Evolutionary conservation across 2,329 filamentous ascomycete species (phyloP).

Genomic region (Lasiodiplodia gonubiensis): DNA sequence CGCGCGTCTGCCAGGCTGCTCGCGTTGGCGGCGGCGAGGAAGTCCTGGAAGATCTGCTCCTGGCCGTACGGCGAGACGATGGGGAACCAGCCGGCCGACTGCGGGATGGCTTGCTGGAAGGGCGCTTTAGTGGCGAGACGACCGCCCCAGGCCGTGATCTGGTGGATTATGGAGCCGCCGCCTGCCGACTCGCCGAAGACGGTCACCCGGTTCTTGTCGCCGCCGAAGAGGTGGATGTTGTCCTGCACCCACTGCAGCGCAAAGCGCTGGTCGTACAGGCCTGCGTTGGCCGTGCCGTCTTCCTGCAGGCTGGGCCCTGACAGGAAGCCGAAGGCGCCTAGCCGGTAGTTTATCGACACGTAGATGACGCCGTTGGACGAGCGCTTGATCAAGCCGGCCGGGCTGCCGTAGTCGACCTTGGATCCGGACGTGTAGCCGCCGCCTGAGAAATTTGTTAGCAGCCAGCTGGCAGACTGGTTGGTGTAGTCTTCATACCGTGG

Average conservation of each 20-base stretch:
- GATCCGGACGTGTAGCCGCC: slow-evolving; percentile 48
- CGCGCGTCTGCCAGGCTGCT: not conserved
- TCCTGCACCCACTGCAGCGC: slow-evolving; percentile 57
- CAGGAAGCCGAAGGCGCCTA: slow-evolving; percentile 53
- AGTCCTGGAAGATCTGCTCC: not conserved
- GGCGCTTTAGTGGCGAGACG: slow-evolving; percentile 46
- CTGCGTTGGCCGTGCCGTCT: slow-evolving; percentile 52
- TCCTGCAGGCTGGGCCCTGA: slow-evolving; percentile 53
- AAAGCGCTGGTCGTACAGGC: slow-evolving; percentile 48
- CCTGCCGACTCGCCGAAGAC: slow-evolving; percentile 54
- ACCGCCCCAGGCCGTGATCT: slow-evolving; percentile 56
- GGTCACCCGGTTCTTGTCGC: slow-evolving; percentile 54
- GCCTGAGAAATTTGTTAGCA: not conserved
- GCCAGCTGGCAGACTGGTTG: too few species aligned
- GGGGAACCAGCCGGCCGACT: slow-evolving; percentile 49
- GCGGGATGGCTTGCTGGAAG: slow-evolving; percentile 46
- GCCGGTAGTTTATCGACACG: slow-evolving; percentile 53
- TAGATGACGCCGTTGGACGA: slow-evolving; percentile 49
- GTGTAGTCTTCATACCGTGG: slow-evolving; percentile 40
- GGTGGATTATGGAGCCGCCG: slow-evolving; percentile 52
- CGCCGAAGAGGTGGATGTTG: slow-evolving; percentile 54
- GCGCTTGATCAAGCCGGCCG: not conserved
- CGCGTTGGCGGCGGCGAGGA: not conserved
- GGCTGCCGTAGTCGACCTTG: not conserved
- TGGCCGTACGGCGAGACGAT: not conserved